These are phyloP conservation scores for Aspergillus baeticus DNA, from an alignment of 495 filamentous ascomycete genomes.

Conservation along the genomic window DNA sequence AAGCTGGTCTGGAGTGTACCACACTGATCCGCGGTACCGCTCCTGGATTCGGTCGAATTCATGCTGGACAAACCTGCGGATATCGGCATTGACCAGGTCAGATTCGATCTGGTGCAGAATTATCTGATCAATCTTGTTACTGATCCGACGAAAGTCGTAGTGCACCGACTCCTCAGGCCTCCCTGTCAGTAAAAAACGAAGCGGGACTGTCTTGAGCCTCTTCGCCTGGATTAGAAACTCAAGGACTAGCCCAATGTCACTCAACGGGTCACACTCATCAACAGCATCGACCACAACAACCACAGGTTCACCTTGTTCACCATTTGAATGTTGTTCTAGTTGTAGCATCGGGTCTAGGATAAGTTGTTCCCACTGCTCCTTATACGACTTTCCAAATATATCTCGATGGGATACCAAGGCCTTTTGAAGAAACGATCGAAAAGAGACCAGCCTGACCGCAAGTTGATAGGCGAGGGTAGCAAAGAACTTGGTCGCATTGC, in stretches of 20 bases:
- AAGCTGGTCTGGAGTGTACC: too few species aligned
- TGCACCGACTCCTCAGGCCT: too few species aligned
- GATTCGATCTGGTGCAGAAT: too few species aligned
- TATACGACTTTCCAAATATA: not conserved
- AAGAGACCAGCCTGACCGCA: not conserved
- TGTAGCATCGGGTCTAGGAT: not conserved
- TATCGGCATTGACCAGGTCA: too few species aligned
- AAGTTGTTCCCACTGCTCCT: not conserved
- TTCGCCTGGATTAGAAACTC: not conserved
- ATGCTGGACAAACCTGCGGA: too few species aligned
- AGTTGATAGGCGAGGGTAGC: not conserved
- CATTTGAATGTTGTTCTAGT: not conserved
- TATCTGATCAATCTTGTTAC: too few species aligned
- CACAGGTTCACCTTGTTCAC: not conserved
- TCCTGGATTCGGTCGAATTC: too few species aligned
- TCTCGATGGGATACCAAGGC: not conserved
- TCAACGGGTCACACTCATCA: not conserved
- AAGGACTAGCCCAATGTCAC: not conserved
- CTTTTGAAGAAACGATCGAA: too few species aligned
- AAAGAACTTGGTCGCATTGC: not conserved
- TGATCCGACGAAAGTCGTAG: too few species aligned
- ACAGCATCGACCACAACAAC: not conserved
- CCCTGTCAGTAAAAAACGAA: too few species aligned
- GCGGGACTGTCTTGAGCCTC: not conserved
- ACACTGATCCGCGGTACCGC: too few species aligned